Percentiles rank a stretch among this genome's conserved stretches.
Evolutionary conservation across 768 basidiomycete species (phyloP).

Genomic region (Lentinula sp.): DNA sequence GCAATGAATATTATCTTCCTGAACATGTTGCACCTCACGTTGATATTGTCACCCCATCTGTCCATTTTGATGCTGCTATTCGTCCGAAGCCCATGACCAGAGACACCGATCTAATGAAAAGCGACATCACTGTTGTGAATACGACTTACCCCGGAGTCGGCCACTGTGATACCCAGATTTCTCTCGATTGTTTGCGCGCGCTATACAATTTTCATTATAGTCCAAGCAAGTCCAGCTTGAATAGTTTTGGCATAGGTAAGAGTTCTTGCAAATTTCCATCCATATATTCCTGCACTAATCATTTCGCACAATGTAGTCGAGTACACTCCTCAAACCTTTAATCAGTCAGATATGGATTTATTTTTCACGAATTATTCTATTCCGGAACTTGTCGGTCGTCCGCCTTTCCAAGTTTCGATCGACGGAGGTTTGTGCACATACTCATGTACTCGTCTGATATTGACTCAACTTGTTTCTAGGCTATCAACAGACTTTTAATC

Average conservation of each 20-base stretch:
- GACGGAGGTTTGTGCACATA: slow-evolving; percentile 22
- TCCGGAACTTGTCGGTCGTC: slow-evolving; percentile 20
- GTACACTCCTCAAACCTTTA: slow-evolving; percentile 32
- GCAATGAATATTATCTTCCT: slow-evolving; percentile 34
- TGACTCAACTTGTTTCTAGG: slow-evolving; percentile 4
- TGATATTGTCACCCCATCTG: slow-evolving; percentile 38
- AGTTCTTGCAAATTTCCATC: slow-evolving; percentile 8
- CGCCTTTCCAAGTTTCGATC: slow-evolving; percentile 25
- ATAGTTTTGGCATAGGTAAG: slow-evolving; percentile 32
- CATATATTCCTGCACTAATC: not conserved
- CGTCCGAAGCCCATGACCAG: slow-evolving; percentile 9
- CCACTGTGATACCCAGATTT: slow-evolving; percentile 29
- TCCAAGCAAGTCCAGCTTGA: slow-evolving; percentile 20
- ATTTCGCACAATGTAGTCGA: slow-evolving; percentile 20
- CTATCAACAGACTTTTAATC: slow-evolving; percentile 20
- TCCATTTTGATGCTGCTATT: slow-evolving; percentile 28
- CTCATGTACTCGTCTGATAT: not conserved
- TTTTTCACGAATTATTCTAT: slow-evolving; percentile 23
- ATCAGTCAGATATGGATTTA: slow-evolving; percentile 26
- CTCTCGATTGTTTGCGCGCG: slow-evolving; percentile 32
- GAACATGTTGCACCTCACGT: slow-evolving; percentile 28
- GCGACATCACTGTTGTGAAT: slow-evolving; percentile 5
- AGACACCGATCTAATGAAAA: slow-evolving; percentile 14
- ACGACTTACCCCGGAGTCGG: slow-evolving; percentile 11
- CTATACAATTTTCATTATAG: slow-evolving; percentile 29